phyloP scores from a whole-genome alignment of 768 basidiomycete species.

The Trametes punicea region DNA sequence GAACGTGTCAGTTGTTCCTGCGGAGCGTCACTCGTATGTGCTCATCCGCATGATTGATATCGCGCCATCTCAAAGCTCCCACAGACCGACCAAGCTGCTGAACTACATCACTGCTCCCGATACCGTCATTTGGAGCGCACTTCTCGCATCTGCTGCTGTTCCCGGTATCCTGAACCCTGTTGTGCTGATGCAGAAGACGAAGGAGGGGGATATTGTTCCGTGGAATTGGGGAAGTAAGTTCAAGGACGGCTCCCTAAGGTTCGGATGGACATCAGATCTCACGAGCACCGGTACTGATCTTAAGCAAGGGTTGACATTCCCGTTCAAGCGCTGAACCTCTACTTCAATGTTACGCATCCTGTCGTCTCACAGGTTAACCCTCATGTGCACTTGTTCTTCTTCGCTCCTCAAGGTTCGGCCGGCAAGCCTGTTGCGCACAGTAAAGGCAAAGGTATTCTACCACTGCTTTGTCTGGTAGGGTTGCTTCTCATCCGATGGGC shows the following conservation, averaged over 20 bases:
- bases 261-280: not conserved
- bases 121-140: slow-evolving; percentile 76
- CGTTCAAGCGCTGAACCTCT: slow-evolving; percentile 80
- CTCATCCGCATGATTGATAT: not conserved
- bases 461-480: not conserved
- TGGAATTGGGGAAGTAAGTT: slow-evolving; percentile 96
- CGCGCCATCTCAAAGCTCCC: slow-evolving; percentile 10
- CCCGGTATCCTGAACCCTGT: slow-evolving; percentile 96
- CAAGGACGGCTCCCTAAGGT: slow-evolving; percentile 90
- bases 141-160: slow-evolving; percentile 89
- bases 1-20: slow-evolving; percentile 91
- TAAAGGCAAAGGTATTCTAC: slow-evolving; percentile 73
- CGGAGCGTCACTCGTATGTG: slow-evolving; percentile 79
- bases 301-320: slow-evolving; percentile 97
- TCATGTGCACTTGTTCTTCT: slow-evolving; percentile 92
- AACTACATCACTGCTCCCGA: slow-evolving; percentile 98
- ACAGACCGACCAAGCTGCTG: slow-evolving; percentile 88
- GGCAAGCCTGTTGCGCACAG: slow-evolving; percentile 94
- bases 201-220: slow-evolving; percentile 74
- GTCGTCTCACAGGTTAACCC: slow-evolving; percentile 94
- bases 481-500: not conserved
- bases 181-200: slow-evolving; percentile 88
- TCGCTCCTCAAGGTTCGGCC: slow-evolving; percentile 83
- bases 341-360: slow-evolving; percentile 91
- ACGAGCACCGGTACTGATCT: not conserved